Percentiles rank a stretch among this genome's conserved stretches.
Conservation (phyloP, 345 rosid genomes). For the Gossypium stocksii region DNA sequence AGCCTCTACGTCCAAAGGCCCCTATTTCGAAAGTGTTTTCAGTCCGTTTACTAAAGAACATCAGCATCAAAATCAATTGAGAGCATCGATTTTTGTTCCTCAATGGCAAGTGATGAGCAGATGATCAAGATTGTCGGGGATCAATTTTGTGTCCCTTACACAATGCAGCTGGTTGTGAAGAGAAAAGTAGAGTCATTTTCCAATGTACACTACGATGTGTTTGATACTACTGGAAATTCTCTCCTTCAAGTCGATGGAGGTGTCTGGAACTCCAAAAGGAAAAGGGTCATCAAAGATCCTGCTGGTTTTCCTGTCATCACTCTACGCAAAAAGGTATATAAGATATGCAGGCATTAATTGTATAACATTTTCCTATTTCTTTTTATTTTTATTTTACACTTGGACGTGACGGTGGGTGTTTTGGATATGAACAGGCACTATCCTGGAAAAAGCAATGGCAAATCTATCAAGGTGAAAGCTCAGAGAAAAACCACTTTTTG, state of each 20-base stretch:
- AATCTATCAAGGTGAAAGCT: slow-evolving; percentile 53
- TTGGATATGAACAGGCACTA: slow-evolving; percentile 26
- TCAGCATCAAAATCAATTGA: neutral
- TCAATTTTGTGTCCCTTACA: slow-evolving; percentile 48
- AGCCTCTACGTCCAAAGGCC: neutral
- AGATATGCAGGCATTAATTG: neutral
- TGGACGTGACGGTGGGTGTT: neutral
- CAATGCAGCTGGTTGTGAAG: slow-evolving; percentile 51
- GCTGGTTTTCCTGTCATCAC: slow-evolving; percentile 63
- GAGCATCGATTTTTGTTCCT: neutral
- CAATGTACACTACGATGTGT: slow-evolving; percentile 42
- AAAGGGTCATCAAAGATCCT: slow-evolving; percentile 56
- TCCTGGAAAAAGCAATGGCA: slow-evolving; percentile 44
- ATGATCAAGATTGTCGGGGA: slow-evolving; percentile 20
- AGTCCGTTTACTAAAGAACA: neutral
- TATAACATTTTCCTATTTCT: too few species aligned
- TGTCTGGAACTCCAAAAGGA: slow-evolving; percentile 46
- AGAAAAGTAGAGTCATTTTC: slow-evolving; percentile 44
- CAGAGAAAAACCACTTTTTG: slow-evolving; percentile 23
- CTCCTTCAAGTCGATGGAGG: slow-evolving; percentile 62
- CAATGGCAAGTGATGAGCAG: slow-evolving; percentile 25
- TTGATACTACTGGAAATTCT: slow-evolving; percentile 52
- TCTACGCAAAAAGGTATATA: slow-evolving; percentile 50
- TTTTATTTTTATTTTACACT: neutral
- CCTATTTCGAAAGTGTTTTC: neutral